Evolutionary conservation across 1,284 basidiomycete genomes (phyloP).

Genomic region (Ganoderma meredithae): DNA sequence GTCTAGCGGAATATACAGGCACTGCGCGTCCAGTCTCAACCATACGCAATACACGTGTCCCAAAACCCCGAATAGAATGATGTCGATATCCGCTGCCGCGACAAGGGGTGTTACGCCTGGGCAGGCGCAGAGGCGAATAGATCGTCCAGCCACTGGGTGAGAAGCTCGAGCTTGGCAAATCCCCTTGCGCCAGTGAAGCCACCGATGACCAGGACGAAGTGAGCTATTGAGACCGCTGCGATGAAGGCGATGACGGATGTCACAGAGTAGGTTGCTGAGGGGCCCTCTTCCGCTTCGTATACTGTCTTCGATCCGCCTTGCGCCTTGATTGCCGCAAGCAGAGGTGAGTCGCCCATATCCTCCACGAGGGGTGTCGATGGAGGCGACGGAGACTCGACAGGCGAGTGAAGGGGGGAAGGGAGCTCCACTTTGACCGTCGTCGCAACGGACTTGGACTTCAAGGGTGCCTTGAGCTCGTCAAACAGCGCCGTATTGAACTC

Average conservation of each 20-base stretch:
- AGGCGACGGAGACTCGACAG: conserved; percentile 12
- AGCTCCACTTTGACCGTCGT: conserved; percentile 32
- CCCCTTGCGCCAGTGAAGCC: conserved; percentile 59
- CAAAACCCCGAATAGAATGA: neutral
- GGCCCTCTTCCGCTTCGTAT: conserved; percentile 28
- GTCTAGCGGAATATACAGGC: neutral
- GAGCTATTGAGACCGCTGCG: conserved; percentile 57
- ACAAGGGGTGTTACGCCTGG: conserved; percentile 13
- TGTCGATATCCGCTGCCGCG: neutral
- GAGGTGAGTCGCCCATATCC: conserved; percentile 20
- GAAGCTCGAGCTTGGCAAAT: conserved; percentile 51
- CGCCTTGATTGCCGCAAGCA: conserved; percentile 25
- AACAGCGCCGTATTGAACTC: conserved; percentile 75
- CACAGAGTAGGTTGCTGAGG: conserved; percentile 41
- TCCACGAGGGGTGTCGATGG: conserved; percentile 36
- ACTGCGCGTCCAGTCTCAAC: neutral
- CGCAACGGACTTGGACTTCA: conserved; percentile 16
- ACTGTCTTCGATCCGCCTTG: conserved; percentile 27
- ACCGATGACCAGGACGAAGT: conserved; percentile 56
- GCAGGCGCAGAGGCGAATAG: conserved; percentile 17
- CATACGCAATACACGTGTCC: neutral
- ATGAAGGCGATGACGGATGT: conserved; percentile 54
- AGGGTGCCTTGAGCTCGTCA: conserved; percentile 48
- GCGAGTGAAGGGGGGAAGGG: conserved; percentile 31
- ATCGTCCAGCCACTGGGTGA: conserved; percentile 50